A percentile compares a stretch with the other conserved stretches of the same genome.
Evolutionary conservation across 441 rosid species (phyloP).

Genomic region (Cnidoscolus chayamansa): DNA sequence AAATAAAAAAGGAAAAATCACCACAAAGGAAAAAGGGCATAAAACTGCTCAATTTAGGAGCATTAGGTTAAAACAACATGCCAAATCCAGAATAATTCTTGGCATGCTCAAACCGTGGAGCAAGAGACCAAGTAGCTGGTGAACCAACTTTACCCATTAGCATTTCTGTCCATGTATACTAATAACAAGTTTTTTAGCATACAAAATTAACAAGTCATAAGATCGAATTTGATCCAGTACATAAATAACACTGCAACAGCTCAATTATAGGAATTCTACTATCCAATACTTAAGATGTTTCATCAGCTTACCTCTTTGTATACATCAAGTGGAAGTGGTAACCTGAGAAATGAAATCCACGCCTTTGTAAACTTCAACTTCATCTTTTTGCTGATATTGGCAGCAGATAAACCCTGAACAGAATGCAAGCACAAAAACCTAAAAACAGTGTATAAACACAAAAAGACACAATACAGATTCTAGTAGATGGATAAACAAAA

Average conservation of each 20-base stretch:
- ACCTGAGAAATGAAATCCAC: conserved; percentile 85
- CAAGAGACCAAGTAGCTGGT: not conserved
- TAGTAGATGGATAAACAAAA: too few relatives aligned
- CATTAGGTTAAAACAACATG: not conserved
- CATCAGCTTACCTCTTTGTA: conserved; percentile 69
- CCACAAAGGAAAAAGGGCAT: not conserved
- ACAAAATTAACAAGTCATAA: not conserved
- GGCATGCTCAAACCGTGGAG: not conserved
- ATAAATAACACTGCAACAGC: not conserved
- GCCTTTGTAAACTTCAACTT: conserved; percentile 82
- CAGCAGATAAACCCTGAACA: conserved; percentile 56
- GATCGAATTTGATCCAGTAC: not conserved
- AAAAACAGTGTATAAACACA: not conserved
- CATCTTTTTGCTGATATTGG: conserved; percentile 62
- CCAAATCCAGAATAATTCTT: not conserved
- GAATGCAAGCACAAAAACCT: conserved; percentile 7
- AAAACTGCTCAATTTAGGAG: not conserved
- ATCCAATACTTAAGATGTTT: not conserved
- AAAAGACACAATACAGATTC: too few relatives aligned
- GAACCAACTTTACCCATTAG: not conserved
- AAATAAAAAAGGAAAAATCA: too few relatives aligned
- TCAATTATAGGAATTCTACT: not conserved
- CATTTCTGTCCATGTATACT: not conserved
- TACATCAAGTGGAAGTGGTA: conserved; percentile 74
- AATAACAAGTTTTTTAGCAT: not conserved